Base-by-base conservation (phyloP, 495 filamentous ascomycete species). In the Margaritispora aquatica region DNA sequence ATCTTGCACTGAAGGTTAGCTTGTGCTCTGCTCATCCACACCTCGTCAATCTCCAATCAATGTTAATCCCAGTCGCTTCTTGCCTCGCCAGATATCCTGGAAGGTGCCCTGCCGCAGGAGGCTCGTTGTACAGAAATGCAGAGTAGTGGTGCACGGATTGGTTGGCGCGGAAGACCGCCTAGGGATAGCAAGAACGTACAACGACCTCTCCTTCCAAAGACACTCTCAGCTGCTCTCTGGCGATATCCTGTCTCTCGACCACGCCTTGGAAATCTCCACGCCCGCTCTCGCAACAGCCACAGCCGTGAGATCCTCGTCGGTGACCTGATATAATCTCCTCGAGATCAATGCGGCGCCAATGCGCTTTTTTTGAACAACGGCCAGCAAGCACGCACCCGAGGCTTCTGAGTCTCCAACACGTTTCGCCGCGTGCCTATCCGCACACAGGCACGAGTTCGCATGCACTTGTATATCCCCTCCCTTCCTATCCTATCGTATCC, bases 391-490 rank as follows among this genome's bases (percentile, higher is more conserved):
- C 31, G 24, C 63, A 66, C 23, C 63, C 63, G 55, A 31, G 21
- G 17, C 46, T 56, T 59, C 29, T 54, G 26, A 60, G 44, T 62
- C 26, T 31, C 49, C 60, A 49, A 27, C 60, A 63, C 63, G 63
- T 63, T 65, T 63, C 63, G 56, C 41, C 56, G 56, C 63, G 63
- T 66, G 63, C 54, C 63, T 57, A 57, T 57, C 56, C 51, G 60
- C 51, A 49, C 59, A 59, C 52, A 66, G 57, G 60, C 63, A 66
- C 63, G 63, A 51, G 63, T 66, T 66, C 63, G 63, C 60, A 66
- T 53, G 51, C 54, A 58, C 59, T 48, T 1, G 36, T 50, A 38
- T 34, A 22, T 46, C 1, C 17, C 47, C 47, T 50, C 1, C 17
- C 47, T 22, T 50, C 47, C 47, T 50, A 11, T 50, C 47, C 47